Conservation (phyloP, 441 rosid species). For the Euphorbia schlechtendalii region DNA sequence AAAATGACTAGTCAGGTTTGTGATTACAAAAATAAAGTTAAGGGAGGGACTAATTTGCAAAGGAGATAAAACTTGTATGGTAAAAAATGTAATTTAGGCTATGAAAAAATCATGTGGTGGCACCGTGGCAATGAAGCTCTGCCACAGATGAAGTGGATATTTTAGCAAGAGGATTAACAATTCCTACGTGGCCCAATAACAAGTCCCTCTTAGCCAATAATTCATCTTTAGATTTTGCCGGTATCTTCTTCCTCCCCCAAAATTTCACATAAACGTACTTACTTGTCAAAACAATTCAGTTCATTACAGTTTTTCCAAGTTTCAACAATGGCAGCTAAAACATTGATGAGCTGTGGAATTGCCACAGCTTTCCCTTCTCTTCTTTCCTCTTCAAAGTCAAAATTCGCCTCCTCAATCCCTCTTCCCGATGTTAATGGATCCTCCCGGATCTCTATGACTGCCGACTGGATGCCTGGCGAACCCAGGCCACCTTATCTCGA, state of each 20-base stretch:
- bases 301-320: conserved; percentile 5
- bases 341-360: conserved; percentile 74
- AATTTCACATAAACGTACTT: not conserved
- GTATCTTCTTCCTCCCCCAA: conserved; percentile 25
- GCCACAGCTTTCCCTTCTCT: conserved; percentile 76
- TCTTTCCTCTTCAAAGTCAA: conserved; percentile 79
- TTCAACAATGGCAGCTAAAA: conserved; percentile 57
- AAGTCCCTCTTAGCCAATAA: conserved; percentile 47
- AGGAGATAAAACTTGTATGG: no score
- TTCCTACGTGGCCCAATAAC: conserved; percentile 70
- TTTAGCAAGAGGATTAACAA: conserved; percentile 32
- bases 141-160: conserved; percentile 36
- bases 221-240: conserved; percentile 46
- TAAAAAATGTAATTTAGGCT: no score
- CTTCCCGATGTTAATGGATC: conserved; percentile 34
- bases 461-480: conserved; percentile 97
- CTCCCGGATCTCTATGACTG: conserved; percentile 62
- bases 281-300: not conserved
- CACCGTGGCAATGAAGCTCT: conserved; percentile 1
- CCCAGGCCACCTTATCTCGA: conserved; percentile 94
- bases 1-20: no score
- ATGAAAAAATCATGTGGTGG: no score
- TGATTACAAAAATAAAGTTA: no score
- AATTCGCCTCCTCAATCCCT: conserved; percentile 39
- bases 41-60: no score